Evolutionary conservation across 306 rosid species (phyloP).

Genomic region (Calophaca sinica): DNA sequence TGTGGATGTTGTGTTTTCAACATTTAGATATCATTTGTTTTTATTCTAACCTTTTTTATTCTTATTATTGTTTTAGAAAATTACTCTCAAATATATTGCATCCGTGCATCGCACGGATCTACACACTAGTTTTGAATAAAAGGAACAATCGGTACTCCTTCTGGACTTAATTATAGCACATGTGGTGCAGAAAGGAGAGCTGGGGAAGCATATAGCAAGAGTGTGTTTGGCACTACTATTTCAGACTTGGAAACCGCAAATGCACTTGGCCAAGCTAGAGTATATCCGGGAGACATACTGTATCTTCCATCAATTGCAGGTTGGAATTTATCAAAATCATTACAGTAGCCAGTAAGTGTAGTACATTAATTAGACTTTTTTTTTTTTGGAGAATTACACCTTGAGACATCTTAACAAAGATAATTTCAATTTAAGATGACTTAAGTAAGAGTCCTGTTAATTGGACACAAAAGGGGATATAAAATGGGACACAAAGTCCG

Average conservation of each 20-base stretch:
- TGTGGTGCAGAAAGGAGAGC: conserved; percentile 52
- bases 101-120: too few species aligned
- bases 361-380: not conserved
- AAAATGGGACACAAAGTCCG: too few species aligned
- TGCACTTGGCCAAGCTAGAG: conserved; percentile 39
- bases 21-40: too few species aligned
- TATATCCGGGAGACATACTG: conserved; percentile 49
- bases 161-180: too few species aligned
- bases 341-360: not conserved
- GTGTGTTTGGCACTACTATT: conserved; percentile 41
- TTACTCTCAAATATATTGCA: too few species aligned
- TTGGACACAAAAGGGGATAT: too few species aligned
- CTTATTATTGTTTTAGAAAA: too few species aligned
- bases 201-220: conserved; percentile 39
- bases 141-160: too few species aligned
- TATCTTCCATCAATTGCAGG: conserved; percentile 37
- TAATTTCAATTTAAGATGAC: conserved; percentile 9
- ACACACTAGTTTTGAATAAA: too few species aligned
- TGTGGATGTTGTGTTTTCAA: too few species aligned
- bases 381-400: not conserved
- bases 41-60: too few species aligned
- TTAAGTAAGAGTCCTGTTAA: too few species aligned
- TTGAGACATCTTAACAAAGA: not conserved
- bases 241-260: conserved; percentile 52
- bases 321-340: not conserved